Base-by-base conservation (phyloP, 2,329 filamentous ascomycete genomes). In the Ceratocystis ficicola region DNA sequence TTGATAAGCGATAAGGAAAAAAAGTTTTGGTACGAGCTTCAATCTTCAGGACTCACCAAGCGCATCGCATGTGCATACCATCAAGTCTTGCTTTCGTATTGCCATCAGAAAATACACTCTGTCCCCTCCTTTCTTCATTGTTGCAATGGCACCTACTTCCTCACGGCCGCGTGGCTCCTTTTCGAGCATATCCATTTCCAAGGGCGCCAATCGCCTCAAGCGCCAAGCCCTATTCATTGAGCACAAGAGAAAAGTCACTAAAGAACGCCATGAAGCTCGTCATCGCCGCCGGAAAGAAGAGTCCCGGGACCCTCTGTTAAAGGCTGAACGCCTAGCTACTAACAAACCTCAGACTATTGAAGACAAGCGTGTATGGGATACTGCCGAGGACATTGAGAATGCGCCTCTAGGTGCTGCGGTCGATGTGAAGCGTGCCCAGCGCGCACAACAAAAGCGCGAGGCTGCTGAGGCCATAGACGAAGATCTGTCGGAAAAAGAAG, bases 321-420 rank as follows among this genome's bases (percentile, higher is more conserved):
- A 85, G 70, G 84, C 84, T 68, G 83, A 87, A 70, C 84, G 94
- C 71, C 79, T 93, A 68, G 85, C 85, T 68, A 84, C 83, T 70
- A 96, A 96, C 77, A 82, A 91, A 55, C 88, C 94, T 0, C 75
- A 84, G 65, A 95, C 90, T 0, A 81, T 96, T 67, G 92, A 96
- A 71, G 84, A 86, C 71, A 96, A 96, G 79, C 85, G 94, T 74
- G 85, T 90, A 41, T 97, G 90, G 90, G 92, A 96, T 71, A 86
- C 92, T 64, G 83, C 83, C 62, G 86, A 86, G 61, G 81, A 82
- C 66, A 57, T 68, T 61, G 69, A 69, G 48, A 75, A 80, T 62
- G 83, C 86, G 70, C 80, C 77, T 62, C 77, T 85, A 5, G 81
- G 80, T 69, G 76, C 77, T 15, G 77, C 78, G 69, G 82, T 86